Conservation (phyloP, 2,329 filamentous ascomycete genomes). For the Aspergillus viridinutans region DNA sequence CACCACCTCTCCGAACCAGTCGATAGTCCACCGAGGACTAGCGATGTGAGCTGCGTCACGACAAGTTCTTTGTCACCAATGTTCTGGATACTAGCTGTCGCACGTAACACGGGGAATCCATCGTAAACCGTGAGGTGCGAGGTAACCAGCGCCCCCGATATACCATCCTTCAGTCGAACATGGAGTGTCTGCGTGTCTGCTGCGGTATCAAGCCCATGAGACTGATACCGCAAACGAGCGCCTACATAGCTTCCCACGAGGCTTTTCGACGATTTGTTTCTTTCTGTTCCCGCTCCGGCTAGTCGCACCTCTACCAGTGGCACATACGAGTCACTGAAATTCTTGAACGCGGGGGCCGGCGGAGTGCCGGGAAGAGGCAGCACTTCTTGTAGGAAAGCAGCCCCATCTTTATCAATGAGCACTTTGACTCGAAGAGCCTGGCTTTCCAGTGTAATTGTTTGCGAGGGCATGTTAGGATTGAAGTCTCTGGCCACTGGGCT, state of each 20-base stretch:
- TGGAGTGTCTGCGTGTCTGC: conserved; percentile 9
- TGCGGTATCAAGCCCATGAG: conserved; percentile 5
- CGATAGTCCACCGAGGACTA: conserved; percentile 20
- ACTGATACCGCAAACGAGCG: conserved; percentile 19
- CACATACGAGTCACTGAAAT: conserved; percentile 3
- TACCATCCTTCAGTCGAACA: conserved; percentile 13
- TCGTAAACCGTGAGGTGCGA: conserved; percentile 19
- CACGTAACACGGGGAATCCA: conserved; percentile 15
- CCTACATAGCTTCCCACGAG: conserved; percentile 21
- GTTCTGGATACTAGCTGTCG: conserved; percentile 20
- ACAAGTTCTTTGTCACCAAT: conserved; percentile 4
- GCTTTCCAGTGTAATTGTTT: conserved; percentile 4
- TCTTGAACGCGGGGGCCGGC: neutral
- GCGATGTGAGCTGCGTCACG: conserved; percentile 21
- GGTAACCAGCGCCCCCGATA: conserved; percentile 13
- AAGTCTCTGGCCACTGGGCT: neutral
- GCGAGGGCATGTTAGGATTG: neutral
- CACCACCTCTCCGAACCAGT: conserved; percentile 14
- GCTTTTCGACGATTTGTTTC: conserved; percentile 23
- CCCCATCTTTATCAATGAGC: conserved; percentile 2
- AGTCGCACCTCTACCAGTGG: conserved; percentile 21
- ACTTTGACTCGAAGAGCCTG: conserved; percentile 1
- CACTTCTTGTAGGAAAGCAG: conserved; percentile 5
- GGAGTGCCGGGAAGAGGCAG: neutral
- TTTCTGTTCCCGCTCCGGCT: conserved; percentile 21